Percentiles rank a stretch among this genome's conserved stretches.
phyloP scores from a whole-genome alignment of 768 basidiomycete genomes.

The Clathrus columnatus region DNA sequence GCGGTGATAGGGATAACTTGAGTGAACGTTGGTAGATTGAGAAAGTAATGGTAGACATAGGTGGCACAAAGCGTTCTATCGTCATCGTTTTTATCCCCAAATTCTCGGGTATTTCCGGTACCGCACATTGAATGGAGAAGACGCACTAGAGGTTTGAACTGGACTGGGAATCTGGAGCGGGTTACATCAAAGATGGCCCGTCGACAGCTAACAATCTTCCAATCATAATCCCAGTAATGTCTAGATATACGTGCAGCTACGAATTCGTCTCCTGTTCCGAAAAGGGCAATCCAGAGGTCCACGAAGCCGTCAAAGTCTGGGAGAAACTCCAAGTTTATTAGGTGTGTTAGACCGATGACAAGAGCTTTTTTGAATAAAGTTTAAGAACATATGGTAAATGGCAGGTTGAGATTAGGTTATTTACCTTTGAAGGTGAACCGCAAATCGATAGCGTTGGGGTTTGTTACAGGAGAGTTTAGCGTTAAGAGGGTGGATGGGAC shows the following conservation, averaged over 20 bases:
- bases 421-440: slow-evolving; percentile 80
- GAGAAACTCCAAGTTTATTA: slow-evolving; percentile 68
- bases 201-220: slow-evolving; percentile 55
- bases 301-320: slow-evolving; percentile 63
- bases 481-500: slow-evolving; percentile 66
- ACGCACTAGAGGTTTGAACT: slow-evolving; percentile 57
- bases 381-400: slow-evolving; percentile 11
- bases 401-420: slow-evolving; percentile 14
- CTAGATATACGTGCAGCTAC: slow-evolving; percentile 55
- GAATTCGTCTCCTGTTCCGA: slow-evolving; percentile 67
- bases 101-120: slow-evolving; percentile 55
- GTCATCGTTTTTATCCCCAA: slow-evolving; percentile 38
- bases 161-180: slow-evolving; percentile 74
- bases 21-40: slow-evolving; percentile 62
- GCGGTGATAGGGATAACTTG: slow-evolving; percentile 57
- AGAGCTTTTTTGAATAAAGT: slow-evolving; percentile 42
- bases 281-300: slow-evolving; percentile 72
- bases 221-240: slow-evolving; percentile 80
- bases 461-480: slow-evolving; percentile 56
- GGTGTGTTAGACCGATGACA: slow-evolving; percentile 62
- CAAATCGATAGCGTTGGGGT: slow-evolving; percentile 70
- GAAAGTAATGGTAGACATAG: slow-evolving; percentile 70
- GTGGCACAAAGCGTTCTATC: slow-evolving; percentile 53
- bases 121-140: slow-evolving; percentile 73
- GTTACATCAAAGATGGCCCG: slow-evolving; percentile 78